Conservation (phyloP, 441 rosid genomes). For the Codiaeum variegatum region DNA sequence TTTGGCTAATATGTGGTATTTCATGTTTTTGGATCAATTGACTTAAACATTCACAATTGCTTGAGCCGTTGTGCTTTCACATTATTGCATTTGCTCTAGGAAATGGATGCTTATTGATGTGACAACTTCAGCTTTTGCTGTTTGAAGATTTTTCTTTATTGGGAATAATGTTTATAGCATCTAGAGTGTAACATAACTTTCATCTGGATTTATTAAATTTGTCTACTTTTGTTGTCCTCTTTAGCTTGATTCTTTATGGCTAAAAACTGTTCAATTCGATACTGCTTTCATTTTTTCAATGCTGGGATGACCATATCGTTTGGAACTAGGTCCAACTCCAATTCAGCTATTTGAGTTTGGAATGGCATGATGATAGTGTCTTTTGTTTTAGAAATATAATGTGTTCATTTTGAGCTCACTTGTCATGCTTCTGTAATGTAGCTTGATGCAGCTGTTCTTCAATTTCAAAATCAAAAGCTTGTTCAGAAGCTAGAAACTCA, state of each 20-base stretch:
- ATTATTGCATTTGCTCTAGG: neutral
- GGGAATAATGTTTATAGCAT: neutral
- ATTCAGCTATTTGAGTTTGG: neutral
- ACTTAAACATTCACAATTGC: neutral
- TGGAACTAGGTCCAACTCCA: neutral
- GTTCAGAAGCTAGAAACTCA: slow-evolving; percentile 78
- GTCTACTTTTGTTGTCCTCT: neutral
- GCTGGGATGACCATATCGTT: neutral
- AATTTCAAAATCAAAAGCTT: slow-evolving; percentile 86
- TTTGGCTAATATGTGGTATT: neutral
- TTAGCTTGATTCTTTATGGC: neutral
- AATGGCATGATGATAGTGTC: neutral
- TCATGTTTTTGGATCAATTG: neutral
- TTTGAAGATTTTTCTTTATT: neutral
- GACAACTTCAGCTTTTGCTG: neutral
- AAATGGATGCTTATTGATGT: neutral
- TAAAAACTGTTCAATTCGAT: slow-evolving; percentile 2
- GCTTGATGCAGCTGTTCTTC: slow-evolving; percentile 81
- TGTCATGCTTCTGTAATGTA: slow-evolving; percentile 29
- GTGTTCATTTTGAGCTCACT: slow-evolving; percentile 10
- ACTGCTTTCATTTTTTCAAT: neutral
- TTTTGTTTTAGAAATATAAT: neutral
- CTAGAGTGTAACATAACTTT: neutral
- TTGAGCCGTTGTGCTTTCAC: neutral
- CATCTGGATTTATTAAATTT: neutral